phyloP scores from a whole-genome alignment of 805 yeast species.

The Monosporozyma solicola region DNA sequence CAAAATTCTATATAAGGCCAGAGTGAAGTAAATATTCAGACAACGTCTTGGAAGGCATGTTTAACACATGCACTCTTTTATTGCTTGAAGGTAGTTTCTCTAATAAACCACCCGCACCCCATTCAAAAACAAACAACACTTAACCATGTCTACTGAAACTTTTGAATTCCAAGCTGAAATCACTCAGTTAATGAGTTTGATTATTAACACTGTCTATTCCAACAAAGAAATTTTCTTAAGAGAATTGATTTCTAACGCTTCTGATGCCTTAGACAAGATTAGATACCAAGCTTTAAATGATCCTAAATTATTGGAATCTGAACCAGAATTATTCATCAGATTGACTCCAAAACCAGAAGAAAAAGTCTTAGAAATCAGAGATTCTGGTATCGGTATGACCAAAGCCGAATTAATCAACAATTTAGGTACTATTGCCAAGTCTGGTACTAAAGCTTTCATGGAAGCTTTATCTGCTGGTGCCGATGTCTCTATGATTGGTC shows the following conservation, averaged over 20 bases:
- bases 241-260: constrained; percentile 97
- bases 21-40: background rate
- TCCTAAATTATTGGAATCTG: constrained; percentile 84
- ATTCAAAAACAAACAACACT: background rate
- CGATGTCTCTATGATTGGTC: constrained; percentile 99
- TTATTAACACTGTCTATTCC: constrained; percentile 99
- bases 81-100: background rate
- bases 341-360: constrained; percentile 93
- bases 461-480: constrained; percentile 99
- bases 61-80: background rate
- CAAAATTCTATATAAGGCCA: too few species aligned
- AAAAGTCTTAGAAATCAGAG: constrained; percentile 93
- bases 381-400: constrained; percentile 99
- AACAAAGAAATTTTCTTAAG: constrained; percentile 98
- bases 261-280: constrained; percentile 98
- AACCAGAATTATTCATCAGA: constrained; percentile 95
- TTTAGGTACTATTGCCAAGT: constrained; percentile 99
- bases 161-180: constrained; percentile 99
- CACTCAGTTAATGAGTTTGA: constrained; percentile 99
- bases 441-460: constrained; percentile 99
- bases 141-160: constrained; percentile 56
- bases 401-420: constrained; percentile 97
- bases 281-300: constrained; percentile 94
- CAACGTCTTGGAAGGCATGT: background rate
- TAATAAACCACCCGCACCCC: background rate